phyloP scores from a whole-genome alignment of 495 filamentous ascomycete species.

The Pseudoneurospora amorphoporcata region DNA sequence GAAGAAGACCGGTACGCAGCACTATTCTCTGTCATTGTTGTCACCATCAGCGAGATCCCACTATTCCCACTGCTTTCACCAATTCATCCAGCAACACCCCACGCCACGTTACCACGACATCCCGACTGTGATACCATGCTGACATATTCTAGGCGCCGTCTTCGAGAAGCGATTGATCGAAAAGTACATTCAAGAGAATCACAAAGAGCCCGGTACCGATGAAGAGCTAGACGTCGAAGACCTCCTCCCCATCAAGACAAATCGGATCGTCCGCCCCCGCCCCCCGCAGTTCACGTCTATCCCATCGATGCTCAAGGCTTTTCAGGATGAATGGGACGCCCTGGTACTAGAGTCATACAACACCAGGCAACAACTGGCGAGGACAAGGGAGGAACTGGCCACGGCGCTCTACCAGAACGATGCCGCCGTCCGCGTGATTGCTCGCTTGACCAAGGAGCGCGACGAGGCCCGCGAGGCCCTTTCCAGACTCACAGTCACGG shows the following conservation, averaged over 20 bases:
- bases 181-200: slow-evolving; percentile 87
- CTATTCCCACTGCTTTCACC: not conserved
- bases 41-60: not conserved
- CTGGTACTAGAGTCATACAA: slow-evolving; percentile 83
- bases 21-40: not conserved
- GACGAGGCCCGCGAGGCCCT: slow-evolving; percentile 93
- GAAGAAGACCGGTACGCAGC: slow-evolving; percentile 69
- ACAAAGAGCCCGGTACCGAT: slow-evolving; percentile 85
- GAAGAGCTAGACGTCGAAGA: slow-evolving; percentile 82
- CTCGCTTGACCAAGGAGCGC: slow-evolving; percentile 73
- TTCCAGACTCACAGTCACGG: slow-evolving; percentile 64
- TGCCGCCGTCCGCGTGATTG: slow-evolving; percentile 88
- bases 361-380: slow-evolving; percentile 73
- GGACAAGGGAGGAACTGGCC: slow-evolving; percentile 86
- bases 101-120: not conserved
- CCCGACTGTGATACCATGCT: slow-evolving; percentile 11
- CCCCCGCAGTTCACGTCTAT: slow-evolving; percentile 95
- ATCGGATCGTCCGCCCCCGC: slow-evolving; percentile 72
- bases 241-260: slow-evolving; percentile 74
- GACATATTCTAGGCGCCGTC: slow-evolving; percentile 51
- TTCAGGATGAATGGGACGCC: slow-evolving; percentile 98
- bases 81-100: not conserved
- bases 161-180: slow-evolving; percentile 95
- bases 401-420: slow-evolving; percentile 94
- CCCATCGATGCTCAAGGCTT: slow-evolving; percentile 88